Evolutionary conservation across 805 yeast species (phyloP), one percentile per base, ranked within the genome.

Genomic region (Starmerella sp.): DNA sequence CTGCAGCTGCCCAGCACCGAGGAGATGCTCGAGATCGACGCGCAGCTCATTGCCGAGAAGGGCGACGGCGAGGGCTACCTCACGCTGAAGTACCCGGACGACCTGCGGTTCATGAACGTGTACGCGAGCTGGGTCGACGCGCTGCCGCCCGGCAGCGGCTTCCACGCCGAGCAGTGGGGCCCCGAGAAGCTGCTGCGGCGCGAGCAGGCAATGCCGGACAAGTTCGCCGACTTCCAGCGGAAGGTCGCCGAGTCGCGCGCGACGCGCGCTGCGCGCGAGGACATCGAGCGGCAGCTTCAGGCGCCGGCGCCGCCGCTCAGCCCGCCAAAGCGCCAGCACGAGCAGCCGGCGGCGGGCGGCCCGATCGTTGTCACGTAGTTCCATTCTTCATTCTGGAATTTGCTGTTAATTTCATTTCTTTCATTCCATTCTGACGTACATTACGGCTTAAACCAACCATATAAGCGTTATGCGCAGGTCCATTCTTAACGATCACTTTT

Each of bases 21-120:
- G 30, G 75, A 70, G 15, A 81, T 80, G 78, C 57, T 62, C 37
- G 59, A 64, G 32, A 75, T 76, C 67, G 76, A 76, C 44, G 52
- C 61, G 4, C 62, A 69, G 32, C 67, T 77, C 38, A 64, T 73
- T 10, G 67, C 66, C 14, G 59, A 53, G 9, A 73, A 75, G 57
- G 86, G 83, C 3, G 72, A 70, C 15, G 78, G 76, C 14, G 68
- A 74, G 32, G 59, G 65, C 5, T 78, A 75, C 66, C 88, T 82
- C 64, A 78, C 75, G 55, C 66, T 83, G 63, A 68, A 68, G 15
- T 73, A 66, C 60, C 84, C 85, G 11, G 69, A 70, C 44, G 93
- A 84, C 60, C 78, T 77, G 1, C 76, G 75, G 17, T 84, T 82
- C 64, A 75, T 79, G 60, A 10, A 46, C 9, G 15, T 46, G n/a